These are phyloP conservation scores for Pyrenophora graminea DNA, from an alignment of 2,329 filamentous ascomycete species.

Conservation along the genomic window DNA sequence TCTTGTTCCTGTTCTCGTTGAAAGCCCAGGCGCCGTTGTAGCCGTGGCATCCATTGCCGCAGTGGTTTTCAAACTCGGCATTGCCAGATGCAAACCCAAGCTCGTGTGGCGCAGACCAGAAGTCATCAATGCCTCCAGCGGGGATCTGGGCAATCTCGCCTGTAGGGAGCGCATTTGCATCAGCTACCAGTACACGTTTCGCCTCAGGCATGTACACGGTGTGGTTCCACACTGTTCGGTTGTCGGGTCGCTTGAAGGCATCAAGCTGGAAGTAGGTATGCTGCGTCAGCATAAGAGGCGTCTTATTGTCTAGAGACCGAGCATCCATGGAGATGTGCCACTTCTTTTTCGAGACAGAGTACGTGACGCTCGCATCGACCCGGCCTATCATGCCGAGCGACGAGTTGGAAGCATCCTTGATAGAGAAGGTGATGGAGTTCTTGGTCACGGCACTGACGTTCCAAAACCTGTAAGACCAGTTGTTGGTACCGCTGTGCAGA, in stretches of 20 bases:
- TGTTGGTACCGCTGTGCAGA: constrained; percentile 41
- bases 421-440: constrained; percentile 37
- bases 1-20: constrained; percentile 31
- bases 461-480: constrained; percentile 40
- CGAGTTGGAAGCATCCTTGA: constrained; percentile 37
- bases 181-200: constrained; percentile 31
- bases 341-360: constrained; percentile 39
- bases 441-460: constrained; percentile 34
- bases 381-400: constrained; percentile 37
- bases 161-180: constrained; percentile 38
- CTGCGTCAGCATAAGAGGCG: constrained; percentile 41
- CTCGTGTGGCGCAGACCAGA: constrained; percentile 39
- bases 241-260: constrained; percentile 38
- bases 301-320: constrained; percentile 32
- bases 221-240: constrained; percentile 41
- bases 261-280: constrained; percentile 46
- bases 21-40: constrained; percentile 42
- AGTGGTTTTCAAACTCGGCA: constrained; percentile 35
- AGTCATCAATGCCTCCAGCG: constrained; percentile 34
- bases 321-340: constrained; percentile 42
- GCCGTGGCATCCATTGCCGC: constrained; percentile 42
- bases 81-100: constrained; percentile 37
- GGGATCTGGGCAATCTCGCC: constrained; percentile 36
- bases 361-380: constrained; percentile 37
- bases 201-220: constrained; percentile 39